These are phyloP conservation scores for Bassia scoparia DNA, from an alignment of 148 eudicot genomes.

Conservation along the genomic window DNA sequence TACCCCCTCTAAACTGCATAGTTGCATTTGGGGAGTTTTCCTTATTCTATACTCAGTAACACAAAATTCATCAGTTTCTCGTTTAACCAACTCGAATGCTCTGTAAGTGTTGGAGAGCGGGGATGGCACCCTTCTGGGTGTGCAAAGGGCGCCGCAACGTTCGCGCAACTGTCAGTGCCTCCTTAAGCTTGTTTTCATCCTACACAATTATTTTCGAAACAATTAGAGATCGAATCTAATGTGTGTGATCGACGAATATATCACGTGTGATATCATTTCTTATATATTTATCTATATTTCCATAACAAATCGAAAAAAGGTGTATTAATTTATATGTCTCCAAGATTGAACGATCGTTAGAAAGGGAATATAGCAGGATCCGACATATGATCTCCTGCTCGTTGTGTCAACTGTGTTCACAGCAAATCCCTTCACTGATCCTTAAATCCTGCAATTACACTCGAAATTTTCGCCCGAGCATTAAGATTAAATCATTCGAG, in stretches of 20 bases:
- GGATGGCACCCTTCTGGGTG: slow-evolving; percentile 60
- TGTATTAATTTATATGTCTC: background rate
- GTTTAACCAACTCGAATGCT: slow-evolving; percentile 28
- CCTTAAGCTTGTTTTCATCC: slow-evolving; percentile 46
- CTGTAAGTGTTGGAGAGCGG: slow-evolving; percentile 47
- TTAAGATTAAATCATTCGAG: background rate
- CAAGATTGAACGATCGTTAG: slow-evolving; percentile 35
- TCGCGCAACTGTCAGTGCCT: slow-evolving; percentile 33
- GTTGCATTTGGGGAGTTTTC: background rate
- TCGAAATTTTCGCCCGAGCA: background rate
- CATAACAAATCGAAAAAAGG: too few relatives aligned
- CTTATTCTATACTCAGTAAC: background rate
- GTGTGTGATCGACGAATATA: too few relatives aligned
- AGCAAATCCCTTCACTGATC: slow-evolving; percentile 36
- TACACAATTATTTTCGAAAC: slow-evolving; percentile 3
- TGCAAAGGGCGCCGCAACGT: slow-evolving; percentile 53
- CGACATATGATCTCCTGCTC: slow-evolving; percentile 70
- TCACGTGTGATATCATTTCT: too few relatives aligned
- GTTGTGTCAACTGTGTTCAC: slow-evolving; percentile 58
- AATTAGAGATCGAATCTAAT: too few relatives aligned
- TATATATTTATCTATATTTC: too few relatives aligned
- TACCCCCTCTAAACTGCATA: too few relatives aligned
- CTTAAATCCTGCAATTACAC: slow-evolving; percentile 34
- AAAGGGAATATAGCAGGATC: slow-evolving; percentile 40
- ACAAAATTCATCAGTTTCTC: slow-evolving; percentile 1